Evolutionary conservation across 2,329 filamentous ascomycete species (phyloP), one percentile per base, ranked within the genome.

Genomic region (Aspergillus versicolor): DNA sequence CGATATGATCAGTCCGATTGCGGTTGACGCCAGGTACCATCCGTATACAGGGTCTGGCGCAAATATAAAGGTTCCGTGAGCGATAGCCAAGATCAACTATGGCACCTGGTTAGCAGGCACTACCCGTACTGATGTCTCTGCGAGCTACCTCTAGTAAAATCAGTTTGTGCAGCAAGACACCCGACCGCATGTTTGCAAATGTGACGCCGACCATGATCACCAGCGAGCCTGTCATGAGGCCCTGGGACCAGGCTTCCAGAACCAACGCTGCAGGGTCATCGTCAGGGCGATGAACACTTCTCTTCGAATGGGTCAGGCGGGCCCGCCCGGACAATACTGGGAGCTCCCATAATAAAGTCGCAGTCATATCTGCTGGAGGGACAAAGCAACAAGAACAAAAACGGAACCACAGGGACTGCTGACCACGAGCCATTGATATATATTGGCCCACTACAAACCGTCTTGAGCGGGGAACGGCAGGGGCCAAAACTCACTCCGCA

Each of bases 21-120:
- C 85, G 2, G 82, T 84, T 22, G 79, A 75, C 2, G 83, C 85
- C 3, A 88, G 76, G 70, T 86, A 88, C 85, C 85, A 88, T 48
- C 82, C 84, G 65, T 85, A 86, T 3, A 76, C 75, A 0, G 82
- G 82, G 8, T 76, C 77, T 59, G 79, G 73, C 53, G 81, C 78
- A 70, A 87, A 86, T 37, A 85, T 80, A 67, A 84, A 86, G 57
- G 83, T 83, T 7, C 83, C 83, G 65, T 86, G 82, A 50, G 79
- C 78, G 58, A 83, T 76, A 4, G 81, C 83, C 5, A 85, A 73
- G n/a, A 85, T 61, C 15, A 86, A 73, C 82, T 84, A 11, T 42
- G 2, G 1, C 1, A n/a, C 2, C 7, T 8, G 4, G 15, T 45
- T 1, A 34, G 42, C 34, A 27, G 24, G 24, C 9, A 27, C 48